Evolutionary conservation across 306 rosid genomes (phyloP).

Genomic region (Hylodesmum podocarpum): DNA sequence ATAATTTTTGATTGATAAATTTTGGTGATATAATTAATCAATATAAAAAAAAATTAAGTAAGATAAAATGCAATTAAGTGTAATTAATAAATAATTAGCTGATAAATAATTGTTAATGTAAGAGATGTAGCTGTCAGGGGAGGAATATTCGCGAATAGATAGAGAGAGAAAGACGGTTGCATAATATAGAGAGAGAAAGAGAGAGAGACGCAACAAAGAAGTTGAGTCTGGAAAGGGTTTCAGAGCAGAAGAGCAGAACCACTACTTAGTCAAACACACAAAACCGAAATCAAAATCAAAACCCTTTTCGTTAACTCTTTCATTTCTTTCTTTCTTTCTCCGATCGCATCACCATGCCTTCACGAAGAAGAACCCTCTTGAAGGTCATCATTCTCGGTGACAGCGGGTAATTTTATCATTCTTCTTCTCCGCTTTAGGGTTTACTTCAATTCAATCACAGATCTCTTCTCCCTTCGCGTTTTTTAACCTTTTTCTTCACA

Average conservation of each 20-base stretch:
- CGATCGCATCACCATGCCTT: constrained; percentile 67
- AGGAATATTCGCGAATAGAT: background rate
- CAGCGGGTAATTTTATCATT: constrained; percentile 67
- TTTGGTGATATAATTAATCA: too few species aligned
- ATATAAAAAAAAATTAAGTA: too few species aligned
- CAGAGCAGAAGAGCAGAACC: background rate
- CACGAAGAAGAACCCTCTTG: constrained; percentile 94
- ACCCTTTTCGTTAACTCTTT: background rate
- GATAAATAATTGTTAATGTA: background rate
- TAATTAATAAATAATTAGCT: background rate
- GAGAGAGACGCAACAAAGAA: background rate
- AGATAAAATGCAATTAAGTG: too few species aligned
- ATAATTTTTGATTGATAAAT: too few species aligned
- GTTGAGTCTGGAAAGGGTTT: background rate
- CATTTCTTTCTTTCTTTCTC: background rate
- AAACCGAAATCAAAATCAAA: too few species aligned
- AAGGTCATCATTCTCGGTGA: constrained; percentile 99
- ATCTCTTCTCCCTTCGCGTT: background rate
- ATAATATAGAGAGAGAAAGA: background rate
- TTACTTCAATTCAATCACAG: background rate
- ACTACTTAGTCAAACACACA: background rate
- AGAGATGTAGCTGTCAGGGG: background rate
- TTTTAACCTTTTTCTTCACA: background rate
- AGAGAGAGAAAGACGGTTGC: background rate
- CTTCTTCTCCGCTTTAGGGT: constrained; percentile 26